Percentiles rank a stretch among this genome's conserved stretches.
Conservation (phyloP, 371 early-diverging fungal species). For the Dichotomocladium elegans region DNA sequence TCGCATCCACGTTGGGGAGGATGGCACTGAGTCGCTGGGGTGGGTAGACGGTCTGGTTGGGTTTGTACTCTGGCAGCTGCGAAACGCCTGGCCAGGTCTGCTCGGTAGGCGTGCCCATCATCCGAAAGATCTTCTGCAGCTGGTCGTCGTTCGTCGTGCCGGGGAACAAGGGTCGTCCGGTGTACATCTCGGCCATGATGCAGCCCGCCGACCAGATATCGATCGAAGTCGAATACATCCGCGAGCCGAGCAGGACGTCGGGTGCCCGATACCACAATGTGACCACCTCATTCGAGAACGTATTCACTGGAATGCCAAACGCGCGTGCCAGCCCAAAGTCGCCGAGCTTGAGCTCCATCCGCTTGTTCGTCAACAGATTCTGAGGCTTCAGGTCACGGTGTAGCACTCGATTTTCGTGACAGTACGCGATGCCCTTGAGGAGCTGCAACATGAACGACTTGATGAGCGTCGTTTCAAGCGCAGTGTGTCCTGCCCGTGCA, state of each 20-base stretch:
- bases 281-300: slow-evolving; percentile 98
- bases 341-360: slow-evolving; percentile 84
- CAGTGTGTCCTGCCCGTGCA: slow-evolving; percentile 48
- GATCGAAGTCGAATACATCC: slow-evolving; percentile 94
- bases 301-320: slow-evolving; percentile 94
- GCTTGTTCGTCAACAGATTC: slow-evolving; percentile 89
- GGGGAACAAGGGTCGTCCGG: slow-evolving; percentile 93
- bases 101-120: slow-evolving; percentile 87
- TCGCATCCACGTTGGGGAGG: slow-evolving; percentile 74
- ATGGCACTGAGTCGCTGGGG: slow-evolving; percentile 60
- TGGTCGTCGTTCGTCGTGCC: slow-evolving; percentile 94
- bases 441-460: slow-evolving; percentile 87
- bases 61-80: slow-evolving; percentile 86
- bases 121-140: slow-evolving; percentile 81
- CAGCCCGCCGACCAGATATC: slow-evolving; percentile 99
- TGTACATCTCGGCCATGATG: slow-evolving; percentile 95
- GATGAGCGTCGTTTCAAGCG: slow-evolving; percentile 65
- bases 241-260: slow-evolving; percentile 94
- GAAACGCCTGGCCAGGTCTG: slow-evolving; percentile 86
- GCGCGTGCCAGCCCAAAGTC: slow-evolving; percentile 97
- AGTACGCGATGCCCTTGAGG: slow-evolving; percentile 87
- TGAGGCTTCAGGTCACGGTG: slow-evolving; percentile 98
- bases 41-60: slow-evolving; percentile 70
- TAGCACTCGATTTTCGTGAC: slow-evolving; percentile 92
- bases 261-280: slow-evolving; percentile 97